These are phyloP conservation scores for Waltergamsia citrina DNA, from an alignment of 2,329 filamentous ascomycete genomes.

Conservation along the genomic window DNA sequence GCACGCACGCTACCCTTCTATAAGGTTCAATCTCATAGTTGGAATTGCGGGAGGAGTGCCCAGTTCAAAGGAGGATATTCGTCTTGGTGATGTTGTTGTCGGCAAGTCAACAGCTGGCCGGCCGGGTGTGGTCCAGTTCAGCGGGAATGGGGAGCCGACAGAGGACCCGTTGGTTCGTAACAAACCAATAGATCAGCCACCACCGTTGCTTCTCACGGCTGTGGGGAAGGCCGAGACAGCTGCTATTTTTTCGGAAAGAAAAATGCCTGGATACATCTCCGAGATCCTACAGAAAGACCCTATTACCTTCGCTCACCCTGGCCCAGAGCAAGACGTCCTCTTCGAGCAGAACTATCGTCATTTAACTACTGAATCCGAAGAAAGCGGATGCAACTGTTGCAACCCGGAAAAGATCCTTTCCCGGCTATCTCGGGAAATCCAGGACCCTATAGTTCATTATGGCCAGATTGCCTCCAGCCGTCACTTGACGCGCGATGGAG, in stretches of 20 bases:
- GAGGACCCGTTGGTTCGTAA: neutral
- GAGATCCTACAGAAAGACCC: neutral
- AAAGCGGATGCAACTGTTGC: conserved; percentile 2
- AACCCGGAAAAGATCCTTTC: conserved; percentile 2
- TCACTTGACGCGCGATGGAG: conserved; percentile 12
- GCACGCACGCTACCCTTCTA: conserved; percentile 5
- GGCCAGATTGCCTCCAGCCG: conserved; percentile 10
- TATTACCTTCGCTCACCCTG: neutral
- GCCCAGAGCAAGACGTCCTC: conserved; percentile 2
- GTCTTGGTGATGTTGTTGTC: conserved; percentile 13
- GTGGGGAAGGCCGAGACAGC: conserved; percentile 7
- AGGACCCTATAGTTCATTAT: conserved; percentile 5
- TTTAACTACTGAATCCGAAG: neutral
- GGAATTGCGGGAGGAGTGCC: conserved; percentile 14
- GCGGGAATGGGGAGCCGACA: conserved; percentile 8
- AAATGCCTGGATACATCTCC: neutral
- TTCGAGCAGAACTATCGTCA: conserved; percentile 1
- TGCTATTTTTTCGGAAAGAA: neutral
- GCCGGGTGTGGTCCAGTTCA: conserved; percentile 11
- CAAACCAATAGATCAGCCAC: conserved; percentile 5
- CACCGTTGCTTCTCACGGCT: conserved; percentile 3
- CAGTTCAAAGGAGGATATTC: conserved; percentile 9
- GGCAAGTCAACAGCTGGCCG: conserved; percentile 5
- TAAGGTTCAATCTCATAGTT: conserved; percentile 11
- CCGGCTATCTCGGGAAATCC: neutral